Evolutionary conservation across 2,329 filamentous ascomycete genomes (phyloP), one percentile per base, ranked within the genome.

Genomic region (Monosporascus sp.): DNA sequence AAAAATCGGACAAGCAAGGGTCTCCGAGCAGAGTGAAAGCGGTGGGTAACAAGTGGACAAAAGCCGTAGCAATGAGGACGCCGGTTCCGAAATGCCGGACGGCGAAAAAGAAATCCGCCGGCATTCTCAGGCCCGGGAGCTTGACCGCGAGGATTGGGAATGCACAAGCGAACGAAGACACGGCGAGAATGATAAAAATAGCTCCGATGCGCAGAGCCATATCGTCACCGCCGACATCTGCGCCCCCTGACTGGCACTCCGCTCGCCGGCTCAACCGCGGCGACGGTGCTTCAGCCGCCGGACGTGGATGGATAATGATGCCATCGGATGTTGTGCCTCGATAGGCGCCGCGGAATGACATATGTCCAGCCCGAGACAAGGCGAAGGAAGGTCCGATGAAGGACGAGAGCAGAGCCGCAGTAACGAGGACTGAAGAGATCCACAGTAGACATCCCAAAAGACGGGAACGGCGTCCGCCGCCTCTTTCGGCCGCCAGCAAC

Each of bases 41-140:
- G 7, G 68, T 75, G 14, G 69, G 74, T 43, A 73, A 68, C n/a
- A 60, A 44, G 38, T 84, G 80, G 8, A 84, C 80, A 58, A 85
- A 85, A 17, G 82, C 82, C 1, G 82, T 85, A 17, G 82, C 81
- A 55, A 85, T 81, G 27, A 85, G 70, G 14, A 85, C 82, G 44
- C 82, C 82, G 2, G 82, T 85, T 62, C 82, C 78, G 55, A 81
- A 80, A 67, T 81, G 78, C 40, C 80, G 77, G 48, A 82, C 78
- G 50, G 73, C 68, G 65, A 84, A 82, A 69, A 84, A 79, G 68
- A 83, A 78, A 48, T 68, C 69, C 20, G 72, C 68, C 1, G 82
- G 82, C 49, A 85, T 82, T 52, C 74, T 77, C 48, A 84, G 66
- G 17, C 74, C 68, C 22, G 79, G 79, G 45, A 81, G 73, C 57